Conservation (phyloP, 116 monocot species). For the Zostera marina region DNA sequence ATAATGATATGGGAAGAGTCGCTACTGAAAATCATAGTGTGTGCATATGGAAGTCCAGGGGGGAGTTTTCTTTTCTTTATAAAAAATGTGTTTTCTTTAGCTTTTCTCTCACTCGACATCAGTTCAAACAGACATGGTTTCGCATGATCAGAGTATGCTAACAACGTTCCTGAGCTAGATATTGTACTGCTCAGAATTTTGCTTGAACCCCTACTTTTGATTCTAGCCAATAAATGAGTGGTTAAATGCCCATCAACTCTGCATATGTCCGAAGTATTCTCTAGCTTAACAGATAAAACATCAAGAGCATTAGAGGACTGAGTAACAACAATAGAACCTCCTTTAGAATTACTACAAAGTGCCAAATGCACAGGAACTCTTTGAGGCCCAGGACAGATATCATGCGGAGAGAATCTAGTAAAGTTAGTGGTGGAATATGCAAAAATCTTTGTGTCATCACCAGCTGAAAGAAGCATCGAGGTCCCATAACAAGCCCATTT, state of each 20-base stretch:
- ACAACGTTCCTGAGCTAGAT: conserved; percentile 36
- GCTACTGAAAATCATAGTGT: conserved; percentile 58
- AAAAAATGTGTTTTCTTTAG: conserved; percentile 23
- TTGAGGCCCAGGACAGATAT: conserved; percentile 94
- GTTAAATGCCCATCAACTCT: conserved; percentile 16
- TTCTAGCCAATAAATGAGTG: conserved; percentile 32
- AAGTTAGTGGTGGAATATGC: conserved; percentile 88
- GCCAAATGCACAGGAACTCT: conserved; percentile 48
- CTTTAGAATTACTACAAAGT: conserved; percentile 8
- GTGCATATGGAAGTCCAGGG: conserved; percentile 48
- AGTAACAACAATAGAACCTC: conserved; percentile 38
- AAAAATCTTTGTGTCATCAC: conserved; percentile 93
- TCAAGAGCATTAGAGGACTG: conserved; percentile 45
- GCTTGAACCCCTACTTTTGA: conserved; percentile 68
- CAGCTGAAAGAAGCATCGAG: conserved; percentile 91
- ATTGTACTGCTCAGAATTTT: conserved; percentile 68
- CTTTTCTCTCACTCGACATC: conserved; percentile 17
- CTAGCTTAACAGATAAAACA: conserved; percentile 28
- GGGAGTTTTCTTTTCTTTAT: conserved; percentile 55
- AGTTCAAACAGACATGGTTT: conserved; percentile 66
- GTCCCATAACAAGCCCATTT: conserved; percentile 87
- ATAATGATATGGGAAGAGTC: conserved; percentile 59
- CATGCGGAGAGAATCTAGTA: conserved; percentile 81
- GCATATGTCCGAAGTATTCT: conserved; percentile 2
- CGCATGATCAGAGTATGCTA: conserved; percentile 64